Base-by-base conservation (phyloP, 805 yeast genomes). In the Priceomyces melissophilus region DNA sequence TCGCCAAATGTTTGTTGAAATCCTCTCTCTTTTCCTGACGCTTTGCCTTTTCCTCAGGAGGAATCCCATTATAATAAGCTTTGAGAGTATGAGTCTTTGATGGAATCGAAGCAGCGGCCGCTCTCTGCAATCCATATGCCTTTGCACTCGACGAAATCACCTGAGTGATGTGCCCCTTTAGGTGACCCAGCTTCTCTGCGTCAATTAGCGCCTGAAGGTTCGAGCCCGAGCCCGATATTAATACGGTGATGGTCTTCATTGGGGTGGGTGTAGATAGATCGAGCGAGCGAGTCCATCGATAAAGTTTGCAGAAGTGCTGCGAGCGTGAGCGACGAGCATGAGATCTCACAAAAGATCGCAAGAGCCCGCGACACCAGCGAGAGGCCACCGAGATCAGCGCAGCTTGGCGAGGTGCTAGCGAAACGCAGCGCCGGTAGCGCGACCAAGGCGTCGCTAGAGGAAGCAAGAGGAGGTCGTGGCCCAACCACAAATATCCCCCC, bases 191-290 rank as follows among this genome's bases (percentile, higher is more conserved):
- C 66, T 70, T 11, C 55, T 61, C 55, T 10, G 91, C 86, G 60
- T 93, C 96, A 27, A 93, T 88, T 30, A 93, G 69, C 0, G 99
- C 98, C 61, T 93, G 99, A 30, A 93, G 69, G 57, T 93, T 93
- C n/a, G 97, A 81, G 1, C 99, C 99, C 23, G 84, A 83, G 0
- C 99, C 99, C 0, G 98, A 90, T 15, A 93, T 93, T 30, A 93
- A 76, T 0, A 93, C 97, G 9, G 85, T 69, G 42, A 85, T 20
- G 8, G 25, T 5, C 25, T 20, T 20, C 25, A 20, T 20, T n/a
- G n/a, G n/a, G n/a, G n/a, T n/a, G n/a, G 15, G 8, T 29, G 25
- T 5, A 5, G 25, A 20, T 20, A 8, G 25, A 5, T 20, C 25
- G 8, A 8, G 25, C 4, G 25, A 20, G 25, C n/a, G n/a, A n/a